These are phyloP conservation scores for Exophiala oligosperma DNA, from an alignment of 2,329 filamentous ascomycete genomes.

Conservation along the genomic window DNA sequence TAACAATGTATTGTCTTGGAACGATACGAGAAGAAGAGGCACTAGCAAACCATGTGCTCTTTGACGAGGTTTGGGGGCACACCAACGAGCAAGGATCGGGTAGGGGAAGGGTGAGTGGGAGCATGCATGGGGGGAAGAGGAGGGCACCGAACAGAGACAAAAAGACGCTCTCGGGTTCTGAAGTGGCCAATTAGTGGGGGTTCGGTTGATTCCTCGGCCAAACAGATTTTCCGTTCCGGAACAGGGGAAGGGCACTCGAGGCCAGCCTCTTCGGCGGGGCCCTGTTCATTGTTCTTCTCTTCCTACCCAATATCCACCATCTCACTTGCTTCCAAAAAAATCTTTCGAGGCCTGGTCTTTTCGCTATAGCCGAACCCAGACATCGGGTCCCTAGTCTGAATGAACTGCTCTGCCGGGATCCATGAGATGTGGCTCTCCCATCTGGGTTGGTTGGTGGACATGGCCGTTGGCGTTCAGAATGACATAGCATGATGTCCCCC, in stretches of 20 bases:
- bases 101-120: too few relatives aligned
- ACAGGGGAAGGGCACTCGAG: neutral
- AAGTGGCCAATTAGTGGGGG: conserved; percentile 6
- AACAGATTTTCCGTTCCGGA: conserved; percentile 26
- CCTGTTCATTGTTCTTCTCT: neutral
- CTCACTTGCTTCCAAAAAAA: neutral
- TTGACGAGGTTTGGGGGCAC: too few relatives aligned
- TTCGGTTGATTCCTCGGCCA: conserved; percentile 15
- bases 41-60: too few relatives aligned
- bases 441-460: neutral
- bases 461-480: neutral
- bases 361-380: neutral
- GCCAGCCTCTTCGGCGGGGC: neutral
- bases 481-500: neutral
- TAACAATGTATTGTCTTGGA: too few relatives aligned
- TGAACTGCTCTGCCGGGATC: neutral
- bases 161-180: conserved; percentile 9
- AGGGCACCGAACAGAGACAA: neutral
- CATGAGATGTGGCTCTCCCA: neutral
- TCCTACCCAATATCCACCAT: neutral
- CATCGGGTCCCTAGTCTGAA: neutral
- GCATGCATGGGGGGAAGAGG: neutral
- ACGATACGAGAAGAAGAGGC: too few relatives aligned
- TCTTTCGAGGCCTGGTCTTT: neutral
- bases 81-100: too few relatives aligned